Base-by-base conservation (phyloP, 768 basidiomycete genomes). In the Sporobolomyces roseus region DNA sequence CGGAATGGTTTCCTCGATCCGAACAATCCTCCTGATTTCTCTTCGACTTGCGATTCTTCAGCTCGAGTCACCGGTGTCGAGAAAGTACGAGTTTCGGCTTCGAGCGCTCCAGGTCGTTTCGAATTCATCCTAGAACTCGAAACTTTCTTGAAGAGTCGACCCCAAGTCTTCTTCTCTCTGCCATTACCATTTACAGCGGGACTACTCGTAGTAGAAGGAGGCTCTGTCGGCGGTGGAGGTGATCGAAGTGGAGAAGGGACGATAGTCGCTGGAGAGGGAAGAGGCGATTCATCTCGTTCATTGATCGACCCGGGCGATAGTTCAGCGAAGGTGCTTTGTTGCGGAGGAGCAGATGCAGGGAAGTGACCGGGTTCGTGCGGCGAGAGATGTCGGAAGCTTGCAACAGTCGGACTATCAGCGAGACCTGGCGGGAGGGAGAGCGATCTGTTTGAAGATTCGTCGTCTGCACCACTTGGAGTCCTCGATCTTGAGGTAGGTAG, bases 401-500 rank as follows among this genome's bases (percentile, higher is more conserved):
- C 38, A 33, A 49, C 38, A 29, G 43, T 41, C 41, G 64, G 55
- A 50, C 60, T 51, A 41, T 62, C 27, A 43, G 65, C 59, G 68
- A 62, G 41, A 29, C 35, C 27, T 9, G 70, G 68, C 2, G 65
- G 71, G 1, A 70, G 56, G 30, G 77, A 74, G 65, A 69, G 63
- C 2, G 68, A 64, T 32, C 38, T 27, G 23, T 41, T 27, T 32
- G 69, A 63, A 2, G n/a, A 25, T 19, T 55, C n/a, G 36, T 6
- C 10, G 9, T 41, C 25, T 27, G 61, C 45, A 16, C 56, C 38
- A 21, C 56, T 52, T 16, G 68, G 66, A 16, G 50, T 27, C 41
- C 38, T 25, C 16, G 50, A 27, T 36, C 63, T 50, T 49, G 51
- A 61, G n/a, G 82, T 78, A 46, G 85, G 84, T 68, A 85, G 81